Evolutionary conservation across 208 protist species (phyloP).

Genomic region (Naegleria lovaniensis): DNA sequence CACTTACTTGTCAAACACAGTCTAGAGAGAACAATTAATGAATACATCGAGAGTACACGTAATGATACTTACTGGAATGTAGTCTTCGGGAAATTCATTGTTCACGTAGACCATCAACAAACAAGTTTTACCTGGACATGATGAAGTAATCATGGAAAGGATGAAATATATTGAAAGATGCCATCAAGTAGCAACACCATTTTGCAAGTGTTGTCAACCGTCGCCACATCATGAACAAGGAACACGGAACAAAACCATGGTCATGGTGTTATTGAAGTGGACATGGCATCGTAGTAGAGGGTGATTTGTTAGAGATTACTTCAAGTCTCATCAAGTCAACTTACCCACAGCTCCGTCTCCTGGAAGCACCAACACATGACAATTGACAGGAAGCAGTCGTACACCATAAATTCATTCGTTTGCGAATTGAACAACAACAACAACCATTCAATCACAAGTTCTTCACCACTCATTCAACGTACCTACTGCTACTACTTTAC

Average conservation of each 20-base stretch:
- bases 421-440: no score
- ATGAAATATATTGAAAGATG: not conserved
- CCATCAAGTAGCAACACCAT: not conserved
- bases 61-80: not conserved
- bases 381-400: not conserved
- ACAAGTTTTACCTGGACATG: conserved; percentile 20
- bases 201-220: not conserved
- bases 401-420: no score
- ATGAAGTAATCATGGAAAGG: not conserved
- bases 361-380: not conserved
- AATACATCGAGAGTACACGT: not conserved
- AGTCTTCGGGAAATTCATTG: conserved; percentile 21
- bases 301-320: not conserved
- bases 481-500: not conserved
- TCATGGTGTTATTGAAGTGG: not conserved
- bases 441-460: no score
- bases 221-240: not conserved
- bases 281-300: no score
- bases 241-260: not conserved
- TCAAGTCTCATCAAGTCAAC: not conserved
- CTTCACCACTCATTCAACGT: not conserved
- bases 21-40: not conserved
- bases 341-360: not conserved
- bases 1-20: conserved; percentile 1
- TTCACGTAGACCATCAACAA: conserved; percentile 19